Conservation (phyloP, 345 rosid species). For the Lenwebbia sp. region DNA sequence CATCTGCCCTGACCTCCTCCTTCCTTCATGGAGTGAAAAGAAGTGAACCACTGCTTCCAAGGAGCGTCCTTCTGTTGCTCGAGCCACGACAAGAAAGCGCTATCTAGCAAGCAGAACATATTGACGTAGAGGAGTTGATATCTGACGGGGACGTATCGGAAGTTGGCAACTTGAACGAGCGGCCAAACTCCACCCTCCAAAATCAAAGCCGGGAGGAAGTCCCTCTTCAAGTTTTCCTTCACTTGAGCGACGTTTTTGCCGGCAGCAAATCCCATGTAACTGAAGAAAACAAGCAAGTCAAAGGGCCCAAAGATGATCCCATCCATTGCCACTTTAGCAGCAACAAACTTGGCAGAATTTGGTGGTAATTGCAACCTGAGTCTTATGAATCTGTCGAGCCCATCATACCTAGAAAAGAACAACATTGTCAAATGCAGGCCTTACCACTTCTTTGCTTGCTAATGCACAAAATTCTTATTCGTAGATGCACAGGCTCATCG, state of each 20-base stretch:
- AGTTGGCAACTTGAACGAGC: slow-evolving; percentile 71
- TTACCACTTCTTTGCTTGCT: not conserved
- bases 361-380: slow-evolving; percentile 52
- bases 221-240: slow-evolving; percentile 82
- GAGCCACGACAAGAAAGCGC: slow-evolving; percentile 75
- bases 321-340: slow-evolving; percentile 85
- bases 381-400: slow-evolving; percentile 63
- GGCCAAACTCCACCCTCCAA: slow-evolving; percentile 91
- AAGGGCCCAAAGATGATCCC: slow-evolving; percentile 82
- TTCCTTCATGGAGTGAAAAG: slow-evolving; percentile 41
- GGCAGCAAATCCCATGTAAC: slow-evolving; percentile 75
- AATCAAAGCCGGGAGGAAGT: slow-evolving; percentile 81
- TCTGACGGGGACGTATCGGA: slow-evolving; percentile 70
- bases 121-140: slow-evolving; percentile 89
- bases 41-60: slow-evolving; percentile 85
- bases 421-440: not conserved
- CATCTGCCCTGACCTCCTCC: slow-evolving; percentile 34
- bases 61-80: slow-evolving; percentile 94
- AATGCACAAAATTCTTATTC: not conserved
- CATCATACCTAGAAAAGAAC: slow-evolving; percentile 53
- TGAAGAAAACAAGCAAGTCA: slow-evolving; percentile 72
- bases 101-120: slow-evolving; percentile 81
- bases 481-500: not conserved
- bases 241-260: slow-evolving; percentile 62
- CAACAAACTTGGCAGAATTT: slow-evolving; percentile 57